Evolutionary conservation across 306 rosid species (phyloP).

Genomic region (Lathyrus aphaca): DNA sequence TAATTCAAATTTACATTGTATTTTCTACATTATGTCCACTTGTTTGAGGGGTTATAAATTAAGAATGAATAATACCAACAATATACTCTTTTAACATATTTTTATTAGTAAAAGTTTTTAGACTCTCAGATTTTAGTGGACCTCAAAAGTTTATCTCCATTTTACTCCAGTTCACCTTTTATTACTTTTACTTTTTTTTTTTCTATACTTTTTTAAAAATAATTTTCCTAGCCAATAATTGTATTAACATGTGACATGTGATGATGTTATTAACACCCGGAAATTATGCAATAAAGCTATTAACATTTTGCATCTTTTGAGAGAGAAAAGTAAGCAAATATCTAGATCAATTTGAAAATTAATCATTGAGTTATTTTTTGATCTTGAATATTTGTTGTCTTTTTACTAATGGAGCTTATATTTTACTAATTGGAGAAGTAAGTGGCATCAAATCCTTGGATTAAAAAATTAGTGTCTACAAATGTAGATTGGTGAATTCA

Average conservation of each 20-base stretch:
- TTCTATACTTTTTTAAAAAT: not conserved
- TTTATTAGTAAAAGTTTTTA: too few relatives aligned
- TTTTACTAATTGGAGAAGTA: not conserved
- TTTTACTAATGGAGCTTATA: not conserved
- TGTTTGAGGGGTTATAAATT: conserved; percentile 29
- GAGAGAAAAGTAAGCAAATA: not conserved
- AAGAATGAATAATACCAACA: not conserved
- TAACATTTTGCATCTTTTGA: conserved; percentile 10
- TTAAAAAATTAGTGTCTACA: not conserved
- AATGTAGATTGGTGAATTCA: not conserved
- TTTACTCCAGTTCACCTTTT: not conserved
- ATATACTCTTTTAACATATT: too few relatives aligned
- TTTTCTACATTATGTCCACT: conserved; percentile 15
- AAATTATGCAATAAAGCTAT: conserved; percentile 3
- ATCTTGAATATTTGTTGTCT: not conserved
- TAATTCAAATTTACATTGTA: conserved; percentile 29
- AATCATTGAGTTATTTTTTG: not conserved
- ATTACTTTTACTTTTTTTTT: not conserved
- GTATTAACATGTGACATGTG: conserved; percentile 7
- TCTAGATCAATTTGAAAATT: not conserved
- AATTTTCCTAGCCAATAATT: not conserved
- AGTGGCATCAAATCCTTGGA: not conserved
- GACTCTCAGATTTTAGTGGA: too few relatives aligned
- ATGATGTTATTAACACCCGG: conserved; percentile 2
- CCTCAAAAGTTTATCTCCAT: conserved; percentile 3